A percentile compares a stretch with the other conserved stretches of the same genome.
These are phyloP conservation scores for Aegilops bicornis DNA, from an alignment of 176 grass and related monocot species.

Conservation along the genomic window DNA sequence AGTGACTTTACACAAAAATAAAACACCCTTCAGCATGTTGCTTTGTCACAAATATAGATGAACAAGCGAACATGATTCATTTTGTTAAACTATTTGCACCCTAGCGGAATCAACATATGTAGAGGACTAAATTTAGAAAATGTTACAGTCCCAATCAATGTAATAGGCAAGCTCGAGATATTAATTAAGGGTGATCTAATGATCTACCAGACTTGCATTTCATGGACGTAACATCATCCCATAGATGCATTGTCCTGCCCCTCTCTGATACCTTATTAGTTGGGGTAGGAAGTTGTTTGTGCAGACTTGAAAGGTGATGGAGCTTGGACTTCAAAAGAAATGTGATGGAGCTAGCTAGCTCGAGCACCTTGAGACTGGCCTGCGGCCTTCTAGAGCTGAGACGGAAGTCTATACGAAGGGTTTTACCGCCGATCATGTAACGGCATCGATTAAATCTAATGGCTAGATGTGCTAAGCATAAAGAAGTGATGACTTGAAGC, in stretches of 20 bases:
- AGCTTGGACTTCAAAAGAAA: no score
- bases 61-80: neutral
- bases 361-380: slow-evolving; percentile 10
- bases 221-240: no score
- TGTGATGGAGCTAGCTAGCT: no score
- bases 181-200: no score
- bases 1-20: no score
- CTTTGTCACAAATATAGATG: no score
- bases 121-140: neutral
- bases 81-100: slow-evolving; percentile 21
- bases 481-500: slow-evolving; percentile 7
- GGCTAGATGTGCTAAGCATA: neutral
- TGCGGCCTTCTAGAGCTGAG: slow-evolving; percentile 14
- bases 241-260: no score
- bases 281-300: no score
- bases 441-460: slow-evolving; percentile 15
- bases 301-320: no score
- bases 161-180: neutral
- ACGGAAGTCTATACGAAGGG: neutral
- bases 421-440: slow-evolving; percentile 15
- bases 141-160: neutral
- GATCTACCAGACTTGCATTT: no score
- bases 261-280: no score
- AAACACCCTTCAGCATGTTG: no score
- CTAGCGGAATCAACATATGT: neutral